phyloP scores from a whole-genome alignment of 257 asterid species.

The Capsicum rhomboideum region DNA sequence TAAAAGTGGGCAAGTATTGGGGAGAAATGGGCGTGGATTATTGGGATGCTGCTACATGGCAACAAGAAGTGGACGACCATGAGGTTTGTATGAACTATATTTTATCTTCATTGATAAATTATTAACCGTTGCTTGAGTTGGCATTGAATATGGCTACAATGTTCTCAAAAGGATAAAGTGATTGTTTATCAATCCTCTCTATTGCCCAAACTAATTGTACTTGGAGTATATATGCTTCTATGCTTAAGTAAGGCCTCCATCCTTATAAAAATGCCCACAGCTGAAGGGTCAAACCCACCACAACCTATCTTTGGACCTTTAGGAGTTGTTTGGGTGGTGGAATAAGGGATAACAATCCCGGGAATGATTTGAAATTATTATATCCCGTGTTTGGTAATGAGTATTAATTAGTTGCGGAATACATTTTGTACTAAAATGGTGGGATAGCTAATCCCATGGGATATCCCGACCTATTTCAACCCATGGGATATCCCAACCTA shows the following conservation, averaged over 20 bases:
- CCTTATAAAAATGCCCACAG: neutral
- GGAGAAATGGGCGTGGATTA: conserved; percentile 77
- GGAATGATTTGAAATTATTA: neutral
- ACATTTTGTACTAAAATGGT: neutral
- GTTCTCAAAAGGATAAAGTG: neutral
- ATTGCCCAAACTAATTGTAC: neutral
- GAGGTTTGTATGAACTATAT: conserved; percentile 50
- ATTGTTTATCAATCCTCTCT: neutral
- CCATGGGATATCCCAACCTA: too few species aligned
- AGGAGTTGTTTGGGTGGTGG: neutral
- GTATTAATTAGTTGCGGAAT: neutral
- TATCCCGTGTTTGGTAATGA: neutral
- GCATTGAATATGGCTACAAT: neutral
- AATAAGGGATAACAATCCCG: neutral
- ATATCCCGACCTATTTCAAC: too few species aligned
- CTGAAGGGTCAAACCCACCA: neutral
- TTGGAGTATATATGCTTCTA: neutral
- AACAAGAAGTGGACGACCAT: conserved; percentile 21
- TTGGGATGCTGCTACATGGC: conserved; percentile 71
- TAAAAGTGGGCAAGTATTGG: conserved; percentile 67
- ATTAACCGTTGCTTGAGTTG: neutral
- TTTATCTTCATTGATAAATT: neutral
- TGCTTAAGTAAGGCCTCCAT: neutral
- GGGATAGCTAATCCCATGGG: neutral
- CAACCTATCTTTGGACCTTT: neutral